Evolutionary conservation across 352 stramenopile genomes (phyloP), one percentile per base, ranked within the genome.

Genomic region (Pythium sukuiense): DNA sequence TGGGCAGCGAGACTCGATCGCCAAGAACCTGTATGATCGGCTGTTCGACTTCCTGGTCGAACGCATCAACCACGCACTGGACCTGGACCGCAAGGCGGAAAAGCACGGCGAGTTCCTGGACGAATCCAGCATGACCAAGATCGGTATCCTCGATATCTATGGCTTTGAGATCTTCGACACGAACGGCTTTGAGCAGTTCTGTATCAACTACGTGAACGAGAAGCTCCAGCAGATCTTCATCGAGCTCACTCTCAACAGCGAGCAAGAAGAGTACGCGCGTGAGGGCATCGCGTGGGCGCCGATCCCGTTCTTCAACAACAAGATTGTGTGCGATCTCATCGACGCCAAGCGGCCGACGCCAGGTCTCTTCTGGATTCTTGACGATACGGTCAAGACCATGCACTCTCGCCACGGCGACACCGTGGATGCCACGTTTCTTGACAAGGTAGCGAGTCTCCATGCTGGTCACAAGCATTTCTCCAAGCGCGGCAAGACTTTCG

Each of bases 21-120:
- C 96, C 7, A 99, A 99, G 82, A 83, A 96, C 46, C 81, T 99
- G 12, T 99, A 99, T 73, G 96, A 96, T 26, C 89, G 88, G 39
- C 67, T 99, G 13, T 99, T 99, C 76, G 80, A 98, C 55, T 99
- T 98, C 78, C 81, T 99, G 37, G 96, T 99, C 27, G 90, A 96
- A 56, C 84, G 87, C 37, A 77, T 97, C 37, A 97, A 97, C 60
- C 78, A 91, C 63, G 87, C 87, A 6, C 61, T 95, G 14, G 87
- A 95, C 64, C 79, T 95, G 59, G 84, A 95, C 48, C 89, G 90
- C 61, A 89, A 90, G 45, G 83, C 82, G 1, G 84, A 93, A 56
- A 91, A 92, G 48, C 82, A 87, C 54, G 84, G 85, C 33, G 82
- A 96, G 63, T 78, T 89, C 8, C 53, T 93, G 49, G 80, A 92